These are phyloP conservation scores for Eimeria acervulina DNA, from an alignment of 169 alveolate species.

Conservation along the genomic window DNA sequence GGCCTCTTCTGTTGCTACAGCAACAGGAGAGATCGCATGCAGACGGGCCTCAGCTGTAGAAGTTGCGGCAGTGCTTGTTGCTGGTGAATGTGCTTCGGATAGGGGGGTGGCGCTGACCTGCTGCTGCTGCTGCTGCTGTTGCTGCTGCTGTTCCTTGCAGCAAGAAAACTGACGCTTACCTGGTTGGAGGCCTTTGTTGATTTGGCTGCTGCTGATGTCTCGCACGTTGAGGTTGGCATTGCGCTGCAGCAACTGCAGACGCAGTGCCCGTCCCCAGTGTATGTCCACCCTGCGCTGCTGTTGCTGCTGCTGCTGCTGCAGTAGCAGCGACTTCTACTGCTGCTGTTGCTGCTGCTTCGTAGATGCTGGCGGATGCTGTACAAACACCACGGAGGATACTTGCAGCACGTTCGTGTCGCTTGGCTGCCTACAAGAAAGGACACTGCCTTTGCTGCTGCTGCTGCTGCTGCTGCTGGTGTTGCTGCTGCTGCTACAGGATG, in stretches of 20 bases:
- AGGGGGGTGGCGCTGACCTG: background rate
- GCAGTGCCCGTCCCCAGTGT: constrained; percentile 45
- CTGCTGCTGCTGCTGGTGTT: background rate
- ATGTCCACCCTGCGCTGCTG: background rate
- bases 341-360: background rate
- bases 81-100: background rate
- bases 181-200: constrained; percentile 55
- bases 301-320: background rate
- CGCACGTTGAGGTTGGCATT: constrained; percentile 26
- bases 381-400: background rate
- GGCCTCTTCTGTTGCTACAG: background rate
- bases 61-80: background rate
- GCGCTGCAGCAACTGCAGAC: constrained; percentile 42
- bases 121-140: constrained; percentile 40
- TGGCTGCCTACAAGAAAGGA: background rate
- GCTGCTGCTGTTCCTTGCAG: constrained; percentile 5
- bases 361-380: background rate
- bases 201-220: background rate
- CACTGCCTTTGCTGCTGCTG: background rate
- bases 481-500: constrained; percentile 42
- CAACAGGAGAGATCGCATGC: background rate
- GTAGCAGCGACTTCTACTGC: background rate
- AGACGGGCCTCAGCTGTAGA: background rate
- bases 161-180: background rate
- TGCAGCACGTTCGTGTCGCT: background rate